phyloP scores from a whole-genome alignment of 2,329 filamentous ascomycete genomes.

The Botrytis aclada region DNA sequence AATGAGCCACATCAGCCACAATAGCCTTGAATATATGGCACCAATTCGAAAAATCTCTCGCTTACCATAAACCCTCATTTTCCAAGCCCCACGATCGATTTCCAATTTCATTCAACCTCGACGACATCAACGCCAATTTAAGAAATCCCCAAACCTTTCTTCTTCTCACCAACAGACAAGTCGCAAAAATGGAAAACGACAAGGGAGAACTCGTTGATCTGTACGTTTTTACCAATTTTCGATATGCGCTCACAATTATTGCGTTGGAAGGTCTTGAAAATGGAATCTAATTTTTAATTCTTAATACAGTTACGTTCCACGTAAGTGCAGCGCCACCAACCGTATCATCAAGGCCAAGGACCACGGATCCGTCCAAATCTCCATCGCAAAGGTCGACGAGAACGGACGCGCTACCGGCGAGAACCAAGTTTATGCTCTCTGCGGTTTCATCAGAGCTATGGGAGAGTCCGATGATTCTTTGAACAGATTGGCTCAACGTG shows the following conservation, averaged over 20 bases:
- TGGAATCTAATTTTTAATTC: conserved; percentile 18
- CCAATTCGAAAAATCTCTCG: conserved; percentile 16
- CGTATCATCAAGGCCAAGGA: conserved; percentile 99
- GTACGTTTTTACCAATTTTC: conserved; percentile 53
- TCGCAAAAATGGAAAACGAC: conserved; percentile 96
- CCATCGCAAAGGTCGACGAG: conserved; percentile 97
- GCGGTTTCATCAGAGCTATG: conserved; percentile 95
- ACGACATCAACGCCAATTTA: conserved; percentile 28
- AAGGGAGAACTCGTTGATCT: conserved; percentile 99
- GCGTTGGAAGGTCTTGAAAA: not conserved
- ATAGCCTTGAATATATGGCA: conserved; percentile 5
- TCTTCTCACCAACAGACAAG: conserved; percentile 35
- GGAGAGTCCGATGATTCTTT: conserved; percentile 96
- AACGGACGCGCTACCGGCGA: conserved; percentile 91
- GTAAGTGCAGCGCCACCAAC: conserved; percentile 98
- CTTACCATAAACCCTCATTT: conserved; percentile 18
- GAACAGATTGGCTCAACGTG: conserved; percentile 93
- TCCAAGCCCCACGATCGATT: conserved; percentile 23
- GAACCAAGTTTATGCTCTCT: conserved; percentile 96
- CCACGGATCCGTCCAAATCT: conserved; percentile 97
- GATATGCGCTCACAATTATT: not conserved
- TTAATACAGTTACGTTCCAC: conserved; percentile 78
- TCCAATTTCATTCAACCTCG: conserved; percentile 33
- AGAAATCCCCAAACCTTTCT: conserved; percentile 20
- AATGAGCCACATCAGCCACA: not conserved